Conservation (phyloP, 805 yeast genomes). For the Candida maris region DNA sequence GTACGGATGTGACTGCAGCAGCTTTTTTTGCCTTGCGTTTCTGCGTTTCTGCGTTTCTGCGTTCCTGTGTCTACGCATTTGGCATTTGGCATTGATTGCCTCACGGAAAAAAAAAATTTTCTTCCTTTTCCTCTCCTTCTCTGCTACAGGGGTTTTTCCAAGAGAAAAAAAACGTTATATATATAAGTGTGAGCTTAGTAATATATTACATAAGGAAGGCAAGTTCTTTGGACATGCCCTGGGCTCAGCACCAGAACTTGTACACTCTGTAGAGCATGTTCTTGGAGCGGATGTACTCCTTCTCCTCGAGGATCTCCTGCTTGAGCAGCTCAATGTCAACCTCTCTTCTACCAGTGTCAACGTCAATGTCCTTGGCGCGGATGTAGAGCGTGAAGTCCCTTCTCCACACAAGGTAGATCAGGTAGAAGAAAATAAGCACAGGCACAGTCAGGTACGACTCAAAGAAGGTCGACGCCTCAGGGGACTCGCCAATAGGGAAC, state of each 20-base stretch:
- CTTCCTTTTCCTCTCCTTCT: too few species aligned
- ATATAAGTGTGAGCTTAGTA: too few species aligned
- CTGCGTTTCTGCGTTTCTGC: too few species aligned
- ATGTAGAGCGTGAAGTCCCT: constrained; percentile 43
- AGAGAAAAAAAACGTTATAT: too few species aligned
- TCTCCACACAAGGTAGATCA: constrained; percentile 34
- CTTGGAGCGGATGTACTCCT: constrained; percentile 42
- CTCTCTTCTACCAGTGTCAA: constrained; percentile 63
- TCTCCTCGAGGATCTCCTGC: constrained; percentile 58
- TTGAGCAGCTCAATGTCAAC: constrained; percentile 52
- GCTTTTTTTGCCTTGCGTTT: too few species aligned
- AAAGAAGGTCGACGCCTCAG: constrained; percentile 60
- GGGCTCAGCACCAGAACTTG: constrained; percentile 55
- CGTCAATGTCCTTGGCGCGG: constrained; percentile 48
- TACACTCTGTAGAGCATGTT: constrained; percentile 49
- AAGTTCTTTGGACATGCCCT: background rate
- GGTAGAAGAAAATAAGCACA: constrained; percentile 50
- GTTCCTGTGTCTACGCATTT: too few species aligned
- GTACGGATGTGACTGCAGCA: too few species aligned
- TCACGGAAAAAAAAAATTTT: too few species aligned
- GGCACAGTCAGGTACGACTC: constrained; percentile 62
- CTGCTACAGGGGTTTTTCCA: too few species aligned
- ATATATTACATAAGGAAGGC: too few species aligned
- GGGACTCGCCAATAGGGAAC: constrained; percentile 56
- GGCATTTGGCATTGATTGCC: too few species aligned